Conservation (phyloP, 441 rosid species). For the Pelargonium myrrhifolium region DNA sequence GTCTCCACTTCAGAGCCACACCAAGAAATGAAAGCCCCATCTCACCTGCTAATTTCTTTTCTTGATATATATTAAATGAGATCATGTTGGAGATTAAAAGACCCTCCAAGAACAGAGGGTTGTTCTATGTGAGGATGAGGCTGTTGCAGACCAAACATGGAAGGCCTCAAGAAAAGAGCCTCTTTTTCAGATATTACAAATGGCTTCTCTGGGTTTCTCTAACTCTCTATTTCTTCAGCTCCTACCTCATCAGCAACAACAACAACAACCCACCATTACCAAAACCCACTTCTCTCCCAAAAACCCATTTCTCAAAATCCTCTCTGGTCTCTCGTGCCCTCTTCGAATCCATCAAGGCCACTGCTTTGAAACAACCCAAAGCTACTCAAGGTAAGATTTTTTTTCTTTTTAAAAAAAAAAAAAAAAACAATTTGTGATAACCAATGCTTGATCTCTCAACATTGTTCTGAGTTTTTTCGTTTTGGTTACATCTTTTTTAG, state of each 20-base stretch:
- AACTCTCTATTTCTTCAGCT: conserved; percentile 60
- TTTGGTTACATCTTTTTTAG: conserved; percentile 21
- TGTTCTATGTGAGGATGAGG: conserved; percentile 48
- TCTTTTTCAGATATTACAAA: conserved; percentile 57
- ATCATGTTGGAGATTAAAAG: conserved; percentile 40
- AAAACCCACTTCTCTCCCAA: conserved; percentile 29
- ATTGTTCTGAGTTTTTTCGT: neutral
- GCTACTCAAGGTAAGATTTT: conserved; percentile 18
- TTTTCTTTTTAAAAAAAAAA: too few species aligned
- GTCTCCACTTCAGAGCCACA: conserved; percentile 35
- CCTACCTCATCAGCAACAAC: conserved; percentile 56
- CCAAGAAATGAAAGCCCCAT: conserved; percentile 46
- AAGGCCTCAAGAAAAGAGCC: conserved; percentile 37
- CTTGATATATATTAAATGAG: conserved; percentile 27
- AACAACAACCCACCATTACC: too few species aligned
- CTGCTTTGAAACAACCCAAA: conserved; percentile 22
- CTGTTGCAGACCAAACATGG: conserved; percentile 31
- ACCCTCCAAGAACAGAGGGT: conserved; percentile 36
- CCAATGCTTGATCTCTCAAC: neutral
- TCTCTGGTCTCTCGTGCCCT: conserved; percentile 52
- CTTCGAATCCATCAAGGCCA: conserved; percentile 44
- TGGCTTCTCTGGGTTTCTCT: conserved; percentile 72
- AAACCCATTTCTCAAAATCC: conserved; percentile 33
- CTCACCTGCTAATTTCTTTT: conserved; percentile 29
- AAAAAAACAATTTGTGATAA: neutral